These are phyloP conservation scores for Penicillium hordei DNA, from an alignment of 2,329 filamentous ascomycete genomes.

Conservation along the genomic window DNA sequence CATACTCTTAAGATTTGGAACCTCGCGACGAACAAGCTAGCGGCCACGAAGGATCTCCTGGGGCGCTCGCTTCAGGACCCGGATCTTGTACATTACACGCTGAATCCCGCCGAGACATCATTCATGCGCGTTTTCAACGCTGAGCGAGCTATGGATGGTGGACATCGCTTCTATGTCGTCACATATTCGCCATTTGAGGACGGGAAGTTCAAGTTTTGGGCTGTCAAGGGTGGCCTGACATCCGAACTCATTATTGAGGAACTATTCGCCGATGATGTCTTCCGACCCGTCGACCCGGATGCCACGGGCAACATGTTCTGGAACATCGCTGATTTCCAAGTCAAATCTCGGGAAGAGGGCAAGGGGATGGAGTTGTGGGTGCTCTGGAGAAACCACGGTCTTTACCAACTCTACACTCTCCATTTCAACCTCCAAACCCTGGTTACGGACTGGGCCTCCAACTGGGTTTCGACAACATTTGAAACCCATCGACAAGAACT, in stretches of 20 bases:
- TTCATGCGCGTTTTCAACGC: constrained; percentile 71
- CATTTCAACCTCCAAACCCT: constrained; percentile 69
- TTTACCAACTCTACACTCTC: constrained; percentile 71
- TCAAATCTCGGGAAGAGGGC: constrained; percentile 56
- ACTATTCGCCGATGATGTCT: constrained; percentile 61
- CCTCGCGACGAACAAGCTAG: constrained; percentile 72
- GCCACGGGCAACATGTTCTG: constrained; percentile 71
- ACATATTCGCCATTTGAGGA: constrained; percentile 86
- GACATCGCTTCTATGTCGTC: constrained; percentile 62
- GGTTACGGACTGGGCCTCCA: constrained; percentile 60
- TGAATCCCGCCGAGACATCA: constrained; percentile 76
- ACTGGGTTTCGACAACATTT: constrained; percentile 69
- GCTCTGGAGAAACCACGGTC: constrained; percentile 81
- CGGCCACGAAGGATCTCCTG: constrained; percentile 75
- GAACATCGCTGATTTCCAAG: constrained; percentile 74
- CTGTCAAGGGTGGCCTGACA: constrained; percentile 63
- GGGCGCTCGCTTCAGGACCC: constrained; percentile 65
- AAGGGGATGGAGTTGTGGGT: constrained; percentile 67
- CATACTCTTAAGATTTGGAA: constrained; percentile 91
- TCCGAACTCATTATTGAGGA: constrained; percentile 64
- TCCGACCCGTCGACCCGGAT: constrained; percentile 65
- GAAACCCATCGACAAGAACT: constrained; percentile 57
- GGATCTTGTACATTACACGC: constrained; percentile 69
- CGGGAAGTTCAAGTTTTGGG: constrained; percentile 95
- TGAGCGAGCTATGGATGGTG: constrained; percentile 47